Conservation (phyloP, 441 rosid species). For the Erodium moschatum region DNA sequence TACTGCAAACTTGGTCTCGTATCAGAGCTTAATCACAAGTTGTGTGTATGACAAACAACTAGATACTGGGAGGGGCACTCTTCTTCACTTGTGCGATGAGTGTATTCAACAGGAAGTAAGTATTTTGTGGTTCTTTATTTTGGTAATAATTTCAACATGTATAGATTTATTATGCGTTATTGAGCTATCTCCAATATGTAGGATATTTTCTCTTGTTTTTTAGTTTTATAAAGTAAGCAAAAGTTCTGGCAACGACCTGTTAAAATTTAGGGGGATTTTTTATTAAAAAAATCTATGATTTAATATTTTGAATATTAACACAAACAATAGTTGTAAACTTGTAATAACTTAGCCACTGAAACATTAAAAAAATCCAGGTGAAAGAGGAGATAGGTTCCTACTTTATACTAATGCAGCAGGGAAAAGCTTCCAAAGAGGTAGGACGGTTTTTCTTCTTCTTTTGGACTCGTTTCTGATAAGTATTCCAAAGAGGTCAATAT, state of each 20-base stretch:
- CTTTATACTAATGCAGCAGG: constrained; percentile 77
- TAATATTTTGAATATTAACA: too few species aligned
- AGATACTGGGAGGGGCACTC: constrained; percentile 93
- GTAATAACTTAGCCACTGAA: too few species aligned
- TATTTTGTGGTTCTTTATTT: constrained; percentile 8
- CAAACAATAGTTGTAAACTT: neutral
- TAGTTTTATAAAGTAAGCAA: too few species aligned
- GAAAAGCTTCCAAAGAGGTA: constrained; percentile 53
- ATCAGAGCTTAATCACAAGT: constrained; percentile 81
- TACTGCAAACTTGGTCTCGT: constrained; percentile 65
- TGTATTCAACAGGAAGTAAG: constrained; percentile 86
- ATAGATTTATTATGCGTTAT: neutral
- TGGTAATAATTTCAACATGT: neutral
- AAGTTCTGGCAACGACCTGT: too few species aligned
- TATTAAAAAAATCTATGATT: too few species aligned
- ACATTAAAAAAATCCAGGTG: constrained; percentile 37
- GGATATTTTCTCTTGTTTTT: too few species aligned
- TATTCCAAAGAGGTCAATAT: too few species aligned
- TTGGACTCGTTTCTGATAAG: neutral
- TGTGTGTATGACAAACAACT: constrained; percentile 92
- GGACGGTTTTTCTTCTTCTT: neutral
- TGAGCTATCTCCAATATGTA: too few species aligned
- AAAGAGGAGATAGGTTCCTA: constrained; percentile 81
- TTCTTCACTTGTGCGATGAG: constrained; percentile 89
- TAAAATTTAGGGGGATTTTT: too few species aligned